These are phyloP conservation scores for Candida cerambycidarum DNA, from an alignment of 805 yeast species.

Conservation along the genomic window DNA sequence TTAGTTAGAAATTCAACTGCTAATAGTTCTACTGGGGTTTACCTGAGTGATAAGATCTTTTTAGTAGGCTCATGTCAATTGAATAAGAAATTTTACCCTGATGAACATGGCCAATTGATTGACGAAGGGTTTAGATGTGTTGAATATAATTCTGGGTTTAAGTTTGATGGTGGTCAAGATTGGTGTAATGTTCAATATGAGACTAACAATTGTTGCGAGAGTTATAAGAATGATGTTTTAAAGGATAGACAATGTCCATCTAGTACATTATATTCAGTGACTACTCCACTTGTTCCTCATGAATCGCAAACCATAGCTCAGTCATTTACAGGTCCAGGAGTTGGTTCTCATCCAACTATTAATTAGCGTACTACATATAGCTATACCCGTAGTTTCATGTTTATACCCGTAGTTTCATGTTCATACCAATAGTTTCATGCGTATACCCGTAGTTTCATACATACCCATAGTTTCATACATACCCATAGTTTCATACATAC, in stretches of 20 bases:
- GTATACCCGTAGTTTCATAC: too few species aligned
- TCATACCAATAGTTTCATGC: too few species aligned
- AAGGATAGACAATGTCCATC: conserved; percentile 6
- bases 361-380: too few species aligned
- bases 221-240: conserved; percentile 7
- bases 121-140: conserved; percentile 17
- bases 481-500: not conserved
- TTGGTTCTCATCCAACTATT: not conserved
- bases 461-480: too few species aligned
- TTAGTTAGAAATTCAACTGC: not conserved
- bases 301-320: not conserved
- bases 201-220: conserved; percentile 14
- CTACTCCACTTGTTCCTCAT: conserved; percentile 4
- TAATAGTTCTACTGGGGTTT: not conserved
- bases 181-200: conserved; percentile 19
- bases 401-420: too few species aligned
- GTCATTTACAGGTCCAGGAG: not conserved
- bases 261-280: conserved; percentile 3
- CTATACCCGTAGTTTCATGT: too few species aligned
- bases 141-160: conserved; percentile 19
- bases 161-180: conserved; percentile 18
- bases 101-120: conserved; percentile 9
- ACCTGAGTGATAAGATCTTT: conserved; percentile 16
- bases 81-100: conserved; percentile 14
- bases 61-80: conserved; percentile 18